Evolutionary conservation across 1,284 basidiomycete species (phyloP).

Genomic region (Rhodotorula mucilaginosa): DNA sequence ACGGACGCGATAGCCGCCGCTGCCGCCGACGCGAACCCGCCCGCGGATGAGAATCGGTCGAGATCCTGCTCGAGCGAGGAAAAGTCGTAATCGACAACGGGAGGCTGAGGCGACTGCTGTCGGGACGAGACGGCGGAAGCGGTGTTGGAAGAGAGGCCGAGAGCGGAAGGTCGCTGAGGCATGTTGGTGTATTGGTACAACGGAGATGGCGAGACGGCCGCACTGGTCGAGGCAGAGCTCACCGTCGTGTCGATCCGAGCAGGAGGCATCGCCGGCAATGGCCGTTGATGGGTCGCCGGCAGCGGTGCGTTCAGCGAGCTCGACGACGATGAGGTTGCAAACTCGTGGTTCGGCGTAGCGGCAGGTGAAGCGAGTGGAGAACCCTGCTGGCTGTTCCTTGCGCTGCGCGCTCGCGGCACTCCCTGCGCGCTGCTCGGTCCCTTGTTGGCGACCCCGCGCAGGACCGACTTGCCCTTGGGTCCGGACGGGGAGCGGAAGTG

Average conservation of each 20-base stretch:
- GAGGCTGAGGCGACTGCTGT: conserved; percentile 4
- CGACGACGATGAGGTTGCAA: not conserved
- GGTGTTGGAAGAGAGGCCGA: conserved; percentile 1
- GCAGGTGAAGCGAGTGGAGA: conserved; percentile 21
- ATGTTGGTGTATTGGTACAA: not conserved
- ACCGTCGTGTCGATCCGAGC: not conserved
- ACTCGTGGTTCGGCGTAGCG: not conserved
- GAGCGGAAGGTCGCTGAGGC: not conserved
- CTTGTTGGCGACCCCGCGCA: not conserved
- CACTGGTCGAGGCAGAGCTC: not conserved
- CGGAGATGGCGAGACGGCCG: not conserved
- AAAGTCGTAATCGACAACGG: conserved; percentile 37
- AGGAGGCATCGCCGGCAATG: conserved; percentile 26
- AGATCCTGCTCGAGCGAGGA: conserved; percentile 38
- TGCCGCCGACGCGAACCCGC: conserved; percentile 38
- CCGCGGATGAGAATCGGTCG: conserved; percentile 31
- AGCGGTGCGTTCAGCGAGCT: not conserved
- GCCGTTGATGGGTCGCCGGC: conserved; percentile 19
- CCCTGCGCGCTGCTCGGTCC: not conserved
- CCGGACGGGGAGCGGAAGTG: not conserved
- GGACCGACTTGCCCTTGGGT: not conserved
- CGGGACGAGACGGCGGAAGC: not conserved
- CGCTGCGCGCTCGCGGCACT: not conserved
- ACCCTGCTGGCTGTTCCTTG: not conserved
- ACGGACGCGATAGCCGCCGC: conserved; percentile 39